Base-by-base conservation (phyloP, 495 filamentous ascomycete species). In the Clavariopsis aquatica region DNA sequence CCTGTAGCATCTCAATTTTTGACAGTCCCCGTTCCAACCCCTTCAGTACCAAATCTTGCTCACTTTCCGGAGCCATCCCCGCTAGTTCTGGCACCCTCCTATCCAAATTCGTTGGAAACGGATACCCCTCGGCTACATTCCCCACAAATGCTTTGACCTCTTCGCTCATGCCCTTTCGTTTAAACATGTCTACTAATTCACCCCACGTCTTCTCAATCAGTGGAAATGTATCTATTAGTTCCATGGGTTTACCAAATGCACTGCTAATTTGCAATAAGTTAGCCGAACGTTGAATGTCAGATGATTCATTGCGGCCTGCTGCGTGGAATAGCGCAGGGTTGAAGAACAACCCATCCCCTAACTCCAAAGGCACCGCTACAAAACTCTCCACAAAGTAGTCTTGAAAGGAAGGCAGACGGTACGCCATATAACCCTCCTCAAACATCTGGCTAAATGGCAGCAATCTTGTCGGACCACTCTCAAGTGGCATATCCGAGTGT, bases 241-340 rank as follows among this genome's bases (percentile, higher is more conserved):
- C 83, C 83, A 85, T 85, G 12, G 81, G 74, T 61, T 83, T 83
- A n/a, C 82, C 83, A 71, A 86, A 77, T 8, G 82, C 82, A 62
- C 75, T 77, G 51, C 80, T 81, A 29, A 85, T 75, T 70, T 85
- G 83, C 62, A 84, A 45, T 34, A 85, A 69, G 69, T 84, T 85
- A 28, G 80, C 83, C 9, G 73, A 77, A 6, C 83, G 73, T 23
- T 79, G 65, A 49, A 82, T 76, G 10, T 78, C 77, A 4, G 54
- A 64, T 53, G 75, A 83, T 15, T 69, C 60, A 69, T 85, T 85
- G 53, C 76, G 76, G 0, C 83, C 83, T 0, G 83, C 83, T 0
- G 82, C 83, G 69, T 85, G 82, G 58, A 84, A 82, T 7, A 85
- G 71, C 20, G 81, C 83, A 0, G 83, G 82, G 53, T 80, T 83